A percentile compares a stretch with the other conserved stretches of the same genome.
phyloP scores from a whole-genome alignment of 1,284 basidiomycete species.

The Pseudomicrostroma phylloplanum region DNA sequence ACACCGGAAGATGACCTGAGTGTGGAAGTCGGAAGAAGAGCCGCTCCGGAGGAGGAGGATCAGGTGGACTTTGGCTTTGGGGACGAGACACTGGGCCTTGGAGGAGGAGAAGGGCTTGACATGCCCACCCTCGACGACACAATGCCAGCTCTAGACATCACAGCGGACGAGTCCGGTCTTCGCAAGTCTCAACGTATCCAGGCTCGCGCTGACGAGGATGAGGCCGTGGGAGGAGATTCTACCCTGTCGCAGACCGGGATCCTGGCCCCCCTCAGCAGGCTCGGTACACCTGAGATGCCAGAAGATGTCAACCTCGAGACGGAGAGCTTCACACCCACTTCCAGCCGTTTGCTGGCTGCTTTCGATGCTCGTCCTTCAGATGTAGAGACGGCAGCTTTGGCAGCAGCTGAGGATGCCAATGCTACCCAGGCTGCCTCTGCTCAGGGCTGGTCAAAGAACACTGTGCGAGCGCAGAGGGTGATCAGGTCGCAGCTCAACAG shows the following conservation, averaged over 20 bases:
- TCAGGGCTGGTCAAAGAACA: constrained; percentile 75
- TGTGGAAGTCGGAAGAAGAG: constrained; percentile 25
- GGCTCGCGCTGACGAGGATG: not conserved
- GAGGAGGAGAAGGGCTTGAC: not conserved
- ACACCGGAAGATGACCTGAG: constrained; percentile 50
- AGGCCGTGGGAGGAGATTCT: not conserved
- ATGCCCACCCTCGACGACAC: constrained; percentile 18
- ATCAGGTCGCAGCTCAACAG: constrained; percentile 65
- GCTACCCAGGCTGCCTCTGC: constrained; percentile 38
- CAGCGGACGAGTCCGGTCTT: constrained; percentile 17
- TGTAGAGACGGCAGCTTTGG: constrained; percentile 51
- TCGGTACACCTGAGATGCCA: constrained; percentile 52
- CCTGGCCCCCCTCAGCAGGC: constrained; percentile 31
- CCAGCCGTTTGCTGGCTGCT: constrained; percentile 68
- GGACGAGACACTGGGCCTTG: constrained; percentile 14
- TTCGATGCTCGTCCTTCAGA: constrained; percentile 64
- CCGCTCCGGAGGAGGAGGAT: constrained; percentile 12
- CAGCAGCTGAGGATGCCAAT: constrained; percentile 56
- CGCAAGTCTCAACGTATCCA: constrained; percentile 19
- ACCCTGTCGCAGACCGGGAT: constrained; percentile 22
- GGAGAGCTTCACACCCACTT: constrained; percentile 63
- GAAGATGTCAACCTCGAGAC: constrained; percentile 58
- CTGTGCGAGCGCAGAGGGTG: constrained; percentile 77
- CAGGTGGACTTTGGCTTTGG: constrained; percentile 25
- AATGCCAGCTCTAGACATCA: constrained; percentile 17